Evolutionary conservation across 345 rosid genomes (phyloP).

Genomic region (Pistacia integerrima): DNA sequence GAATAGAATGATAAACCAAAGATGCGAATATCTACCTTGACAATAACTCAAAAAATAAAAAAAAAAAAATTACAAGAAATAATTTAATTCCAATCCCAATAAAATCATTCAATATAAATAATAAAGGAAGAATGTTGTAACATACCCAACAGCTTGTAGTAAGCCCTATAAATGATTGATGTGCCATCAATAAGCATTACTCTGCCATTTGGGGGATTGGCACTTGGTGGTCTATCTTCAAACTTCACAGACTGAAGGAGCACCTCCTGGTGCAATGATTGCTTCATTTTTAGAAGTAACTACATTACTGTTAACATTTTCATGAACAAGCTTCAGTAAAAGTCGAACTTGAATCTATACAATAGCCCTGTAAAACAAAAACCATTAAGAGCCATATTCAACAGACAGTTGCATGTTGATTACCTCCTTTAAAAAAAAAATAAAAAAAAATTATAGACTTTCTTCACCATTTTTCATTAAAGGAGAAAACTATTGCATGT

Average conservation of each 20-base stretch:
- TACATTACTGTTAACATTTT: constrained; percentile 28
- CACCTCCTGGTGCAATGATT: constrained; percentile 23
- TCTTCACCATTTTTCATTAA: not conserved
- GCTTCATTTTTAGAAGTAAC: constrained; percentile 35
- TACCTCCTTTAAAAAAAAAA: too few species aligned
- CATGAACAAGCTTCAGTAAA: constrained; percentile 35
- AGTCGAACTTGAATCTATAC: constrained; percentile 30
- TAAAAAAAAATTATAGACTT: too few species aligned
- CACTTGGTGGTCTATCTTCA: constrained; percentile 40
- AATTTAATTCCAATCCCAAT: not conserved
- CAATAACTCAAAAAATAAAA: not conserved
- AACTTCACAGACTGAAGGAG: constrained; percentile 27
- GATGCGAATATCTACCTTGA: not conserved
- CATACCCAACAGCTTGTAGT: constrained; percentile 93
- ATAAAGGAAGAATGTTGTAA: not conserved
- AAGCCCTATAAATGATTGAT: constrained; percentile 87
- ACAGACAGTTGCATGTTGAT: too few species aligned
- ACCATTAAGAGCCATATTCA: not conserved
- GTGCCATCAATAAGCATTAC: constrained; percentile 98
- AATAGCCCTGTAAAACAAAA: constrained; percentile 46
- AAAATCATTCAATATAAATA: not conserved
- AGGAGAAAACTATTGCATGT: not conserved
- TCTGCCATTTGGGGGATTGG: constrained; percentile 54
- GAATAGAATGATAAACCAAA: not conserved
- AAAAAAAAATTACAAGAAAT: not conserved